phyloP scores from a whole-genome alignment of 2,329 filamentous ascomycete species.

The Stemphylium lycopersici region DNA sequence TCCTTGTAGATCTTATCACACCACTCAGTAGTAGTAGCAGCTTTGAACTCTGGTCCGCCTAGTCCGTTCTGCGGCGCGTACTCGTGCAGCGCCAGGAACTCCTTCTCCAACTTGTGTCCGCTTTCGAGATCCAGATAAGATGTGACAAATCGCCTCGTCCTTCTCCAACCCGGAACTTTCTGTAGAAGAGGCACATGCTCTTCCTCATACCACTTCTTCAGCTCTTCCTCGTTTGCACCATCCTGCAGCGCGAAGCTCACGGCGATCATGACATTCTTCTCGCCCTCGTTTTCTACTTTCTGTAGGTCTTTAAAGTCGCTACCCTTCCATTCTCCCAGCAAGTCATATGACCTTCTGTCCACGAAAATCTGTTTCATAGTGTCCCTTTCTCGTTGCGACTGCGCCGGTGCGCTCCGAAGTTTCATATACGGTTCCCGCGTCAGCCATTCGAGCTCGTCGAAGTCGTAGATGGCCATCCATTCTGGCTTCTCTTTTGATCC shows the following conservation, averaged over 20 bases:
- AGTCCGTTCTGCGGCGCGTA: slow-evolving; percentile 72
- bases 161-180: slow-evolving; percentile 78
- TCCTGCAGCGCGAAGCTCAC: slow-evolving; percentile 66
- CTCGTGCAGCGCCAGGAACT: slow-evolving; percentile 73
- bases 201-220: slow-evolving; percentile 73
- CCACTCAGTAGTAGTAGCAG: slow-evolving; percentile 68
- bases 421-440: slow-evolving; percentile 72
- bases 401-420: slow-evolving; percentile 63
- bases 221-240: slow-evolving; percentile 59
- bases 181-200: slow-evolving; percentile 76
- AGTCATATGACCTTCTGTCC: slow-evolving; percentile 72
- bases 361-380: slow-evolving; percentile 72
- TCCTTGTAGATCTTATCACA: slow-evolving; percentile 64
- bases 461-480: slow-evolving; percentile 83
- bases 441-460: slow-evolving; percentile 74
- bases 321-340: slow-evolving; percentile 62
- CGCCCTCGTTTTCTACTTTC: slow-evolving; percentile 62
- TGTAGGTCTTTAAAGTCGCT: slow-evolving; percentile 66
- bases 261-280: slow-evolving; percentile 63
- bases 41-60: slow-evolving; percentile 67
- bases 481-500: slow-evolving; percentile 60
- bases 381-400: slow-evolving; percentile 64
- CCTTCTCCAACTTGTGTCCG: slow-evolving; percentile 50
- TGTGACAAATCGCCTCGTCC: slow-evolving; percentile 73
- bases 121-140: slow-evolving; percentile 60